Base-by-base conservation (phyloP, 176 grass and related monocot genomes). In the Otatea glauca region DNA sequence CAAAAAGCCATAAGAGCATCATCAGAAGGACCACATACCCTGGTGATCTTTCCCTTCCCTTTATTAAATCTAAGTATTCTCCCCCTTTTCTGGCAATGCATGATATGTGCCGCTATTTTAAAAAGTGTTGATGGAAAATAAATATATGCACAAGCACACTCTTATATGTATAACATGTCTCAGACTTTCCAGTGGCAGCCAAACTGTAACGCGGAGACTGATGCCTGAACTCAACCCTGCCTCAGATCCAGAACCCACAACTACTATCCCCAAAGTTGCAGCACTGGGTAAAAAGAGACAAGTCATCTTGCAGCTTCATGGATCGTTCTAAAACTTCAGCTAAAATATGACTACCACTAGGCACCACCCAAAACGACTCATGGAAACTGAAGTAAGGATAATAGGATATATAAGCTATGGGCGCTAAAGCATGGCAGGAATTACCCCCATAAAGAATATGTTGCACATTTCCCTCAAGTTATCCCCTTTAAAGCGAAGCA, bases 21-120 rank as follows among this genome's bases (percentile, higher is more conserved):
- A 79, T 67, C 61, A 74, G 45, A 23, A 88, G 58, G 74, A 79
- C 81, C 67, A 73, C 70, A 80, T 69, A 45, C 27, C 49, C 50
- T 47, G 1, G 39, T 9, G 0, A 49, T 48, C 48, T 64, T 79
- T 80, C 50, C 44, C 72, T 58, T n/a, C 9, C 37, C 24, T 12
- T 68, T 74, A 4, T 16, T 18, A 68, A 54, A 54, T 42, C 5
- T 39, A 55, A 4, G 16, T 24, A 41, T 56, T 35, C 55, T 13
- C 10, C 10, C 60, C 43, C n/a, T 83, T 69, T 76, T 41, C 10
- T 65, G 65, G 43, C 16, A 41, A 51, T 32, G 32, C 76, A 80
- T 61, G 16, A 41, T 32, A 37, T 24, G 9, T 56, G 59, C 20
- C 48, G 17, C 7, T 65, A 48, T 74, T 63, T 71, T 47, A 6